Base-by-base conservation (phyloP, 345 rosid genomes). In the Cardamine occulta region DNA sequence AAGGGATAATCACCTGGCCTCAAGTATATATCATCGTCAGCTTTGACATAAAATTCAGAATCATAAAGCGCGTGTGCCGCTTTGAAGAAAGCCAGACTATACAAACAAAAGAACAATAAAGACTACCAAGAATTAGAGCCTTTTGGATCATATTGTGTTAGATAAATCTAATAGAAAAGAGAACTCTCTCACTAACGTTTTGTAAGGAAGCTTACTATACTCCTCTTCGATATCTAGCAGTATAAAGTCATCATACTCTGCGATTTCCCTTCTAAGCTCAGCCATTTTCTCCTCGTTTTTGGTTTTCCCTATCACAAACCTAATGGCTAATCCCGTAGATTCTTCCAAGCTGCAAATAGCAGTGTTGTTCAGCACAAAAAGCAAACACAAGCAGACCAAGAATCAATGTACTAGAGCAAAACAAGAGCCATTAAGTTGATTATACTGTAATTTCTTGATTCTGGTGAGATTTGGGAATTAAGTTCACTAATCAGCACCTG, bases 171-270 rank as follows among this genome's bases (percentile, higher is more conserved):
- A 29, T 2, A 4, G 8, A n/a, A 52, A 28, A 61, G 35, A 53
- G 39, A 57, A 66, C 40, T 52, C 47, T 58, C 7, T 71, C 48
- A 87, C 91, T 88, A 74, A 92, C 97, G 96, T 92, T 90, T 92
- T 92, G 86, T 88, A 84, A 7, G 97, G 96, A 19, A 92, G 97
- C 88, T 86, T 85, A 85, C 96, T 92, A 71, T 92, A 89, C 88
- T 92, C 89, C 88, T 92, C 96, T 86, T 88, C 89, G 5, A 85
- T 88, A 80, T 92, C 97, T 66, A 92, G 75, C 49, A 88, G 73
- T 81, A 92, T 55, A 80, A 92, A 86, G 75, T 92, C 97, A 68
- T 88, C 96, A 67, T 85, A 91, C 71, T 84, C 85, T 19, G 80
- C 86, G 74, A 91, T 80, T 82, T 91, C 97, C 73, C 66, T 84